phyloP scores from a whole-genome alignment of 768 basidiomycete genomes.

The Lentinula aciculospora region DNA sequence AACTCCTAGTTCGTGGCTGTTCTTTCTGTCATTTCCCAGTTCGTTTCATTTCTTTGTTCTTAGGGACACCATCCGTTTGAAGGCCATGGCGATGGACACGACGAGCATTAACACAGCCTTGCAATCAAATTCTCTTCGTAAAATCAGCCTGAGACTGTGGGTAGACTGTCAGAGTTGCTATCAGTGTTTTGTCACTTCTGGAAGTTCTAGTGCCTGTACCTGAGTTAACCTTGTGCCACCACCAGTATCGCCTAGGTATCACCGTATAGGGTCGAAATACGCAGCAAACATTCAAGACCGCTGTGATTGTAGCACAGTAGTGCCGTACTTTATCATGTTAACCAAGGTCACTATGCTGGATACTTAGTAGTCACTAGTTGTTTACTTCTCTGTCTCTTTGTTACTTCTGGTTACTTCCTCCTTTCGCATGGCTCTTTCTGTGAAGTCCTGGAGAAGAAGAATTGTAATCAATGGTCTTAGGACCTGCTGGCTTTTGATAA shows the following conservation, averaged over 20 bases:
- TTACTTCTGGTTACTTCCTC: no score
- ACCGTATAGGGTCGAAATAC: no score
- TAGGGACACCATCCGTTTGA: slow-evolving; percentile 48
- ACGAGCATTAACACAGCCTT: slow-evolving; percentile 20
- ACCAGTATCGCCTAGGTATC: neutral
- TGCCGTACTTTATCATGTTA: neutral
- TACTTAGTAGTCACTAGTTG: neutral
- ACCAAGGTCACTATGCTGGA: neutral
- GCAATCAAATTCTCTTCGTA: neutral
- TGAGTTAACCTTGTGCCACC: neutral
- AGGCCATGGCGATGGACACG: slow-evolving; percentile 24
- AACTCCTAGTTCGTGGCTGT: slow-evolving; percentile 50
- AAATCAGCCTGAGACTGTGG: neutral
- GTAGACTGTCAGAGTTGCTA: neutral
- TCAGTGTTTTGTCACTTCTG: neutral
- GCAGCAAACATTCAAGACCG: neutral
- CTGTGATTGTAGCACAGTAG: no score
- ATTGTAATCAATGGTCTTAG: slow-evolving; percentile 11
- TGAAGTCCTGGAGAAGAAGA: neutral
- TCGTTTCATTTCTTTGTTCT: slow-evolving; percentile 6
- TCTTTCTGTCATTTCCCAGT: neutral
- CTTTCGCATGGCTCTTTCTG: neutral
- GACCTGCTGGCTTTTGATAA: slow-evolving; percentile 46
- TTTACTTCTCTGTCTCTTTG: neutral
- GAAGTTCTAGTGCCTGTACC: neutral